Evolutionary conservation across 768 basidiomycete genomes (phyloP).

Genomic region (Plicaturopsis crispa): DNA sequence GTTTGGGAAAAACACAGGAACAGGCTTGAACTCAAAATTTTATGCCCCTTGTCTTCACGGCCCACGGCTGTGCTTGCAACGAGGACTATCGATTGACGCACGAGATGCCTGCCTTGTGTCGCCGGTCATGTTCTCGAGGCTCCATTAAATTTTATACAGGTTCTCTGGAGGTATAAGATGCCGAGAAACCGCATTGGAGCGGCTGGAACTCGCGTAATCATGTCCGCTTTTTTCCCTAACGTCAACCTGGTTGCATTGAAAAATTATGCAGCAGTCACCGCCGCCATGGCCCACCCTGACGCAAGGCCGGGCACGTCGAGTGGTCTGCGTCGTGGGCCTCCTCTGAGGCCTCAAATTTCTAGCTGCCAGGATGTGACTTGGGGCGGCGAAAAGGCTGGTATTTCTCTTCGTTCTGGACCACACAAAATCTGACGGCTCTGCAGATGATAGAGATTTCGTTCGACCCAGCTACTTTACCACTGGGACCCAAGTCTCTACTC

Average conservation of each 20-base stretch:
- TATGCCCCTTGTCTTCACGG: too few relatives aligned
- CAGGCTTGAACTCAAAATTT: too few relatives aligned
- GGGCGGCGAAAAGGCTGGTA: slow-evolving; percentile 20
- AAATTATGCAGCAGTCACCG: slow-evolving; percentile 17
- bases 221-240: slow-evolving; percentile 17
- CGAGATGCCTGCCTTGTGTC: too few relatives aligned
- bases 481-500: slow-evolving; percentile 20
- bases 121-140: too few relatives aligned
- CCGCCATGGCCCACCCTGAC: slow-evolving; percentile 13
- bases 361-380: slow-evolving; percentile 17
- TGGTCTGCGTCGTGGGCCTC: too few relatives aligned
- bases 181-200: background rate
- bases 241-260: slow-evolving; percentile 19
- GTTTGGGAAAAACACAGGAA: too few relatives aligned
- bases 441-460: slow-evolving; percentile 23
- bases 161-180: too few relatives aligned
- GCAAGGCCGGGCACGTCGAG: slow-evolving; percentile 6
- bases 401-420: background rate
- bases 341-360: slow-evolving; percentile 13
- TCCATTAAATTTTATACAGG: too few relatives aligned
- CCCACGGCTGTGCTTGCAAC: too few relatives aligned
- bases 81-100: too few relatives aligned
- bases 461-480: slow-evolving; percentile 16
- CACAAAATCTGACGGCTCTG: background rate
- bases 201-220: background rate